Percentiles rank a stretch among this genome's conserved stretches.
These are phyloP conservation scores for Ophiostoma quercus DNA, from an alignment of 2,329 filamentous ascomycete species.

Conservation along the genomic window DNA sequence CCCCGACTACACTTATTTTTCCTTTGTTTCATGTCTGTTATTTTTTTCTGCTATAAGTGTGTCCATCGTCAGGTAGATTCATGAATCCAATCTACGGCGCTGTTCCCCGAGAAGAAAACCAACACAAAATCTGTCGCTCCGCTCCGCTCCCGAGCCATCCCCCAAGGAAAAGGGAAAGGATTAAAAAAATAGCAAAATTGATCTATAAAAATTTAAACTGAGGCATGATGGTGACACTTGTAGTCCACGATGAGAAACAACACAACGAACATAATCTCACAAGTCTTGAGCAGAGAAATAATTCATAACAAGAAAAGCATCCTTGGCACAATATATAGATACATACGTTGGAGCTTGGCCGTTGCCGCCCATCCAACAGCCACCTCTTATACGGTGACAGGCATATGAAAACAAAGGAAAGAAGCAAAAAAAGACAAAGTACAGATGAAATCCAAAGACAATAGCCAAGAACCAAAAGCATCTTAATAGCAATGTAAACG, in stretches of 20 bases:
- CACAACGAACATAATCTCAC: neutral
- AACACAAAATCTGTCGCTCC: neutral
- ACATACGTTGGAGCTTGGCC: neutral
- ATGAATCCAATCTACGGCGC: conserved; percentile 16
- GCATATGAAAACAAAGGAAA: neutral
- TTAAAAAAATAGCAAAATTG: conserved; percentile 17
- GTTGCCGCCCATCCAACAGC: neutral
- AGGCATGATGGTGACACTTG: neutral
- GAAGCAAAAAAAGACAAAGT: neutral
- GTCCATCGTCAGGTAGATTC: conserved; percentile 18
- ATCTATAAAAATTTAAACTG: conserved; percentile 11
- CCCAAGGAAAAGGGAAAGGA: neutral
- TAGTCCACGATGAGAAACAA: neutral
- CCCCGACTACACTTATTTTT: conserved; percentile 3
- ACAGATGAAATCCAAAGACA: neutral
- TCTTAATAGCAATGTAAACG: conserved; percentile 13
- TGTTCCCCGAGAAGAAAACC: conserved; percentile 15
- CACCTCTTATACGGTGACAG: neutral
- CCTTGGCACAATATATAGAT: neutral
- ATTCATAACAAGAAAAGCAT: neutral
- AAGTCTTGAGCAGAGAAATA: neutral
- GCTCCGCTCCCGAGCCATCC: neutral
- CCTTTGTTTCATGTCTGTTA: conserved; percentile 12
- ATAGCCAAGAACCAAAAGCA: conserved; percentile 8
- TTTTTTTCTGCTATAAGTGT: conserved; percentile 10